These are phyloP conservation scores for Gossypium davidsonii DNA, from an alignment of 441 rosid species.

Conservation along the genomic window DNA sequence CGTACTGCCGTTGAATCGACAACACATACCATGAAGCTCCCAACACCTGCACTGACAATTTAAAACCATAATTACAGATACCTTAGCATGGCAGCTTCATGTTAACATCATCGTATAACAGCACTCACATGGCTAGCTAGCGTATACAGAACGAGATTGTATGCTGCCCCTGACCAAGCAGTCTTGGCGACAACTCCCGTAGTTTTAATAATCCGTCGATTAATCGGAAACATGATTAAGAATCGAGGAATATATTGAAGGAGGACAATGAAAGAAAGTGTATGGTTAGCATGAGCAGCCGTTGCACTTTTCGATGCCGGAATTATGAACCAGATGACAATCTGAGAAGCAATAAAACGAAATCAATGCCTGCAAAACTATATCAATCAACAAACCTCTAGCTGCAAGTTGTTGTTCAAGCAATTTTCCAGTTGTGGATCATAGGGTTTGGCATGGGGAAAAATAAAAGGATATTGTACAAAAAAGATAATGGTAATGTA, in stretches of 20 bases:
- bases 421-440: too few relatives aligned
- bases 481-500: not conserved
- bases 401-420: too few relatives aligned
- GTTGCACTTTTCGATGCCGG: slow-evolving; percentile 44
- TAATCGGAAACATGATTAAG: slow-evolving; percentile 60
- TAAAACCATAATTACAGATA: not conserved
- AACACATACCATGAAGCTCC: slow-evolving; percentile 84
- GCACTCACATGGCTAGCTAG: slow-evolving; percentile 79
- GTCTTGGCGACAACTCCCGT: slow-evolving; percentile 82
- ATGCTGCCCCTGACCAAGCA: slow-evolving; percentile 93
- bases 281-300: slow-evolving; percentile 54
- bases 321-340: slow-evolving; percentile 71
- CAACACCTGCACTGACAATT: slow-evolving; percentile 37
- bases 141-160: slow-evolving; percentile 68
- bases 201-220: slow-evolving; percentile 59
- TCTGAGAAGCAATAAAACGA: slow-evolving; percentile 33
- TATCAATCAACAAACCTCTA: too few relatives aligned
- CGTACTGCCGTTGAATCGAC: slow-evolving; percentile 54
- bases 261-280: slow-evolving; percentile 64
- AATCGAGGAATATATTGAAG: slow-evolving; percentile 75
- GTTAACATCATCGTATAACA: not conserved
- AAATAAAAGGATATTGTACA: too few relatives aligned
- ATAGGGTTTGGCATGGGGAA: too few relatives aligned
- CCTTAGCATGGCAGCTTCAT: not conserved
- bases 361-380: not conserved